These are phyloP conservation scores for Sporothrix pseudoabietina DNA, from an alignment of 2,329 filamentous ascomycete species.

Conservation along the genomic window DNA sequence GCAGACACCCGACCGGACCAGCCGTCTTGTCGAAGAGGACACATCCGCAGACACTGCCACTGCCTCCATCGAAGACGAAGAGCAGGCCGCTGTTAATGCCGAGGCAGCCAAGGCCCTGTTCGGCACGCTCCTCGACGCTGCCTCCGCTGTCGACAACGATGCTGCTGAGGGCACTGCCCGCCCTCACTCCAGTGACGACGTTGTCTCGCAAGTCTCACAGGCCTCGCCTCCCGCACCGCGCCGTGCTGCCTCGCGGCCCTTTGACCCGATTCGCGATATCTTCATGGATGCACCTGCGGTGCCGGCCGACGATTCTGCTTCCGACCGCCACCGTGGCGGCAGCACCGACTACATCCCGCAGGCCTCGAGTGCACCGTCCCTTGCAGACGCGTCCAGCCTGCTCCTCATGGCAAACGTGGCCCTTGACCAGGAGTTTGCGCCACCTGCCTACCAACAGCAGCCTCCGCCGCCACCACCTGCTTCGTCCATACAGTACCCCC, in stretches of 20 bases:
- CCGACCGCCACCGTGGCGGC: not conserved
- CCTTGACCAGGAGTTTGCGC: constrained; percentile 26
- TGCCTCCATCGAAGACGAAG: not conserved
- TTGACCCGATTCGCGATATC: constrained; percentile 50
- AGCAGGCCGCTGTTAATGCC: constrained; percentile 8
- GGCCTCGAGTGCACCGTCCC: constrained; percentile 18
- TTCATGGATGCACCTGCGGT: constrained; percentile 40
- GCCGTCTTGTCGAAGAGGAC: not conserved
- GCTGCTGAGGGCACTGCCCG: not conserved
- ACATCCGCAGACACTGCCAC: not conserved
- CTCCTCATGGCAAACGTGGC: constrained; percentile 32
- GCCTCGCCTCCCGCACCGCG: not conserved
- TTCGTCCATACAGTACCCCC: constrained; percentile 23
- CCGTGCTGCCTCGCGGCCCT: constrained; percentile 43
- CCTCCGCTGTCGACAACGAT: constrained; percentile 10
- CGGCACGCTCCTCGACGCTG: constrained; percentile 16
- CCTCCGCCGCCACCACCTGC: not conserved
- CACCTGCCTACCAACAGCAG: constrained; percentile 19
- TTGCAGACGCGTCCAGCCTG: constrained; percentile 25
- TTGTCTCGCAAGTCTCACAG: constrained; percentile 11
- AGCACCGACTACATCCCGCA: constrained; percentile 16
- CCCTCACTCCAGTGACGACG: constrained; percentile 11
- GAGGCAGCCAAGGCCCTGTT: constrained; percentile 4
- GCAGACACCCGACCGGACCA: not conserved
- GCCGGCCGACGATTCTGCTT: not conserved